Conservation (phyloP, 2,329 filamentous ascomycete genomes). For the Sphaceloma murrayae region DNA sequence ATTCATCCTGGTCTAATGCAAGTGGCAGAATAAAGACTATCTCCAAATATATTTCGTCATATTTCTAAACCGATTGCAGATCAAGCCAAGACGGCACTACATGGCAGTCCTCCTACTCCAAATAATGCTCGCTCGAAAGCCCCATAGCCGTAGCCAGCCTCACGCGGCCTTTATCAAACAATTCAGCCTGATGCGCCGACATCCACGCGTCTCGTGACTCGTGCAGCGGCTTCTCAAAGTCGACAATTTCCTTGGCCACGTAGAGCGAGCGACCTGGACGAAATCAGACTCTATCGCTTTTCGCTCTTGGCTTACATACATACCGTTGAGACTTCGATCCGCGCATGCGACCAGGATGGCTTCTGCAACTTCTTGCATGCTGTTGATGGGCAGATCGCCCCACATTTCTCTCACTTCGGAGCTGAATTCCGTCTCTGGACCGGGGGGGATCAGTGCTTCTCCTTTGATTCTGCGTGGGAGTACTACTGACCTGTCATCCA, state of each 20-base stretch:
- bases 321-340: constrained; percentile 3
- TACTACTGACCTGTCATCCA: background rate
- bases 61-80: no score
- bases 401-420: constrained; percentile 4
- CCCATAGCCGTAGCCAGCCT: constrained; percentile 6
- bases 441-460: background rate
- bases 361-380: constrained; percentile 4
- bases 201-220: background rate
- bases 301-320: background rate
- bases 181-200: background rate
- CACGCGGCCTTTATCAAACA: constrained; percentile 3
- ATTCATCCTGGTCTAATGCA: no score
- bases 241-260: constrained; percentile 6
- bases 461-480: background rate
- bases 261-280: background rate
- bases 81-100: no score
- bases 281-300: background rate
- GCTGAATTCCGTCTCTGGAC: constrained; percentile 6
- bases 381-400: constrained; percentile 9
- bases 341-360: constrained; percentile 4
- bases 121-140: constrained; percentile 1
- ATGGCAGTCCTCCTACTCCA: no score
- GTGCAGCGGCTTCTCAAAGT: constrained; percentile 4
- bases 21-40: no score
- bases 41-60: no score